Conservation (phyloP, 2,329 filamentous ascomycete species). For the Phyllachora maydis region DNA sequence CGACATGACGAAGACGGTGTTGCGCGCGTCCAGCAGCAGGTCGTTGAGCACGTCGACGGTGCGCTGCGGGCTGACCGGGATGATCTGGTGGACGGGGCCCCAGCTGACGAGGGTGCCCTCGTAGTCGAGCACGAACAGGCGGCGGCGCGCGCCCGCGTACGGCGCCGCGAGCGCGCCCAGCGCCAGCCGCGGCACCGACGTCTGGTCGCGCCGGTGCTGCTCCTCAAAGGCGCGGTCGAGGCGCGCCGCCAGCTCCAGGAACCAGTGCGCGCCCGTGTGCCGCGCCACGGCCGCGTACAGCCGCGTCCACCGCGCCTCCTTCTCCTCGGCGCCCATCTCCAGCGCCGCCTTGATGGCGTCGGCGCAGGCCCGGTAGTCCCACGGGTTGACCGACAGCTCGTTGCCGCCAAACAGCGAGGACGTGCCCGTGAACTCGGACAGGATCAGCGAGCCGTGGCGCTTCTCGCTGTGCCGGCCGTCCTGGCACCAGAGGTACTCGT, state of each 20-base stretch:
- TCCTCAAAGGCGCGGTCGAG: constrained; percentile 64
- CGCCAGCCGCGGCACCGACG: constrained; percentile 69
- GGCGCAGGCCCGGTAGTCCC: constrained; percentile 80
- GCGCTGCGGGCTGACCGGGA: constrained; percentile 65
- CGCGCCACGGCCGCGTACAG: constrained; percentile 55
- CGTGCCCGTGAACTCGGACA: constrained; percentile 90
- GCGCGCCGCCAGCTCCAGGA: constrained; percentile 49
- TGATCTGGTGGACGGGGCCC: constrained; percentile 67
- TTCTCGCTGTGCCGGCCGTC: constrained; percentile 56
- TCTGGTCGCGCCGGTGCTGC: constrained; percentile 67
- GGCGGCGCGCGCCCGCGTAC: constrained; percentile 44
- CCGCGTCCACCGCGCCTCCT: constrained; percentile 50
- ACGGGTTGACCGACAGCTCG: constrained; percentile 78
- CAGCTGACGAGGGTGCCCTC: constrained; percentile 82
- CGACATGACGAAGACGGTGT: constrained; percentile 88
- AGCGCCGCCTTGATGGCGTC: constrained; percentile 69
- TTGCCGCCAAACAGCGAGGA: constrained; percentile 65
- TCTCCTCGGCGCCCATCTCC: constrained; percentile 60
- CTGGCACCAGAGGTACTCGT: constrained; percentile 87
- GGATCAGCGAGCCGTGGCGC: constrained; percentile 72
- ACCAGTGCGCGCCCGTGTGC: constrained; percentile 76
- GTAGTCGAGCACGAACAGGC: constrained; percentile 82
- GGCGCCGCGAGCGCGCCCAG: constrained; percentile 38
- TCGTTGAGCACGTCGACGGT: constrained; percentile 71
- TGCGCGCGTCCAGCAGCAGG: constrained; percentile 57